A percentile compares a stretch with the other conserved stretches of the same genome.
These are phyloP conservation scores for Solanum stenotomum DNA, from an alignment of 257 asterid genomes.

Conservation along the genomic window DNA sequence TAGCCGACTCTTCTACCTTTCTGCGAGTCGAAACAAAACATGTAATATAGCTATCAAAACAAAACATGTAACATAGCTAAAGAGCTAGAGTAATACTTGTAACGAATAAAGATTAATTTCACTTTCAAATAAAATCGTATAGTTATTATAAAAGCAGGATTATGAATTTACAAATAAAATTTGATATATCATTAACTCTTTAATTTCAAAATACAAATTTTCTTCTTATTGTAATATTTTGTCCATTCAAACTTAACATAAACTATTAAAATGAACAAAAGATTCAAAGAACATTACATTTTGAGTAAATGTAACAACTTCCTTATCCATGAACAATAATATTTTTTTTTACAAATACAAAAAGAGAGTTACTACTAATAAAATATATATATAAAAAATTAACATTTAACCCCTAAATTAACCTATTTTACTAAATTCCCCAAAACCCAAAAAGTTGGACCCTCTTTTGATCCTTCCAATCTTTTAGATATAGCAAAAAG, in stretches of 20 bases:
- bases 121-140: not conserved
- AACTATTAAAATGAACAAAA: not conserved
- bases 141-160: not conserved
- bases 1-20: too few species aligned
- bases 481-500: not conserved
- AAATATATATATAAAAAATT: not conserved
- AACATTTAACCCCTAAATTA: not conserved
- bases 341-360: not conserved
- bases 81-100: too few species aligned
- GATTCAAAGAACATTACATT: not conserved
- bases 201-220: not conserved
- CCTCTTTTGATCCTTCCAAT: not conserved
- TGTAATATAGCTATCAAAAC: too few species aligned
- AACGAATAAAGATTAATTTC: too few species aligned
- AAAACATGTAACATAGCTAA: too few species aligned
- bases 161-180: not conserved
- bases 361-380: not conserved
- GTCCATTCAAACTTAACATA: not conserved
- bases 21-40: too few species aligned
- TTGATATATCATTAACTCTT: not conserved
- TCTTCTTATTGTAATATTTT: not conserved
- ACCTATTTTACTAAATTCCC: not conserved
- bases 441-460: not conserved
- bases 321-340: not conserved
- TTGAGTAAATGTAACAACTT: conserved; percentile 8